Base-by-base conservation (phyloP, 1,284 basidiomycete species). In the Cryptococcus jaspeensis region DNA sequence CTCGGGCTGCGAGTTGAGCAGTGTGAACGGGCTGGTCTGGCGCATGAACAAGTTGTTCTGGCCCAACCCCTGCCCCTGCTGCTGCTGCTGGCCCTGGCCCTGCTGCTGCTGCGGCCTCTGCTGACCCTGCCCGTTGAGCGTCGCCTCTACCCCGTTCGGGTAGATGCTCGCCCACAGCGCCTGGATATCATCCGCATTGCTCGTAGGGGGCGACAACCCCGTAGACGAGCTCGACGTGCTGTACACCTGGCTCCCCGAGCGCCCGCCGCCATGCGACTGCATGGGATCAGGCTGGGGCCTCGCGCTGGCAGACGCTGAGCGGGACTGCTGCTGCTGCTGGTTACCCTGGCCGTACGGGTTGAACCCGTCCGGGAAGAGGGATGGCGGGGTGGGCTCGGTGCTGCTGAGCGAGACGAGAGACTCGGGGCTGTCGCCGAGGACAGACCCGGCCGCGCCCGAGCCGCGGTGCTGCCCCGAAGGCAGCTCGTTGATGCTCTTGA, bases 131-230 rank as follows among this genome's bases (percentile, higher is more conserved):
- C 39, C 36, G 20, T 23, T 35, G 22, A 60, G 43, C 28, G 49
- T 38, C 22, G 56, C 50, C 20, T 55, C 56, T 13, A 61, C 47
- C 43, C 67, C 72, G 40, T 69, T 63, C 1, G 70, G 71, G 58
- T 75, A 71, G 23, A 74, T 62, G 56, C 70, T 73, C 13, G 70
- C 69, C 71, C 73, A 74, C 12, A 75, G 55, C 0, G 74, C 74
- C 28, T 73, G 70, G 23, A 74, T 61, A 23, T 75, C 74, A 9
- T 64, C 61, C 41, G 62, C 60, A 46, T 60, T 62, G 28, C 50
- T 50, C 5, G 65, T 58, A 20, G 53, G 52, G 2, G 65, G 58
- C 9, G 64, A 50, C 13, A 62, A n/a, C 40, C 28, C 44, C 1
- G 53, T 40, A 4, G 54, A 56, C 16, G 56, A 53, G 23, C 38